Evolutionary conservation across 108 stramenopile species (phyloP).

Genomic region (Fistulifera pelliculosa): DNA sequence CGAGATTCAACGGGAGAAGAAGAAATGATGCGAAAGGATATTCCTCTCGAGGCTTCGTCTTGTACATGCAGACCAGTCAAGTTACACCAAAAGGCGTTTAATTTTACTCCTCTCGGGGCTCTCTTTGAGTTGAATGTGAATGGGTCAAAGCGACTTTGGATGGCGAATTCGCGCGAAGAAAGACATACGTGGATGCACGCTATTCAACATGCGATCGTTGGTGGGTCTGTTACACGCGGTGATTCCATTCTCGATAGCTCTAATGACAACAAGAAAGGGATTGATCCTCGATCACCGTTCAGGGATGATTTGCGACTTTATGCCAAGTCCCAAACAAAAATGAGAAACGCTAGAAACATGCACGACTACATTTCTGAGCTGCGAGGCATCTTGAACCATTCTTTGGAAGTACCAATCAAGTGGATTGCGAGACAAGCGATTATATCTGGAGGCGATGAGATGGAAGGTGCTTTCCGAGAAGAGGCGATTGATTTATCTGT

Average conservation of each 20-base stretch:
- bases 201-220: slow-evolving; percentile 72
- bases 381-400: slow-evolving; percentile 12
- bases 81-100: slow-evolving; percentile 36
- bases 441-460: slow-evolving; percentile 11
- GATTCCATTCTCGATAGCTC: slow-evolving; percentile 33
- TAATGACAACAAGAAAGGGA: no score
- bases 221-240: slow-evolving; percentile 56
- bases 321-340: slow-evolving; percentile 31
- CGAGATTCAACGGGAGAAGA: slow-evolving; percentile 14
- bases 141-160: slow-evolving; percentile 52
- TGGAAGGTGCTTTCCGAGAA: slow-evolving; percentile 43
- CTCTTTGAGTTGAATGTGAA: slow-evolving; percentile 37
- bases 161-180: slow-evolving; percentile 60
- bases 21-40: slow-evolving; percentile 55
- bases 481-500: slow-evolving; percentile 31
- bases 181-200: slow-evolving; percentile 66
- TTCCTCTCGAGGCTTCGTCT: slow-evolving; percentile 39
- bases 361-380: slow-evolving; percentile 43
- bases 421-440: slow-evolving; percentile 74
- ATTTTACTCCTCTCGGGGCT: slow-evolving; percentile 27
- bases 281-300: slow-evolving; percentile 40
- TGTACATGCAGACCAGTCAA: slow-evolving; percentile 66
- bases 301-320: slow-evolving; percentile 45
- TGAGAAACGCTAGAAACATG: slow-evolving; percentile 41
- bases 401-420: slow-evolving; percentile 59